Conservation (phyloP, 2,329 filamentous ascomycete genomes). For the Verticillium dahliae region DNA sequence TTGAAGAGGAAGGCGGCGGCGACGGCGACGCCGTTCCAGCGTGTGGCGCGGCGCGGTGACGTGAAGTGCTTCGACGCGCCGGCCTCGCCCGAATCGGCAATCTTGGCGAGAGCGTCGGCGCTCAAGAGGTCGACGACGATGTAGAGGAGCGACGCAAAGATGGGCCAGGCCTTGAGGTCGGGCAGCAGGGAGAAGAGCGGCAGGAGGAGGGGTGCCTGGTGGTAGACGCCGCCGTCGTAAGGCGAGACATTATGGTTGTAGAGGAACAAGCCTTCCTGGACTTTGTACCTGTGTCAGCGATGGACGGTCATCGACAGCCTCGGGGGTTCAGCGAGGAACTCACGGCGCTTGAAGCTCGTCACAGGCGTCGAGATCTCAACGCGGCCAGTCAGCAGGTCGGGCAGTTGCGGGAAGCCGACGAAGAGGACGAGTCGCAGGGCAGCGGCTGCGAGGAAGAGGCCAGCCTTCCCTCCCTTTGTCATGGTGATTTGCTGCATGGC, state of each 20-base stretch:
- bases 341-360: conserved; percentile 95
- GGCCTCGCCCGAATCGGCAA: conserved; percentile 77
- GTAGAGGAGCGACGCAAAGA: conserved; percentile 76
- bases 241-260: conserved; percentile 95
- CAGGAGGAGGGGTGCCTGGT: conserved; percentile 81
- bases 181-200: conserved; percentile 88
- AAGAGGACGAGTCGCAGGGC: conserved; percentile 75
- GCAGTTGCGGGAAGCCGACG: conserved; percentile 72
- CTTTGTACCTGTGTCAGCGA: conserved; percentile 35
- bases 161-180: conserved; percentile 55
- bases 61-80: conserved; percentile 66
- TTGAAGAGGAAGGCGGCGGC: conserved; percentile 88
- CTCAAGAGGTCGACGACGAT: conserved; percentile 74
- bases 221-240: conserved; percentile 84
- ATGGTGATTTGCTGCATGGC: conserved; percentile 19
- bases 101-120: conserved; percentile 69
- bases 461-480: conserved; percentile 33
- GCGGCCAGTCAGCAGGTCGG: conserved; percentile 78
- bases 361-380: conserved; percentile 97
- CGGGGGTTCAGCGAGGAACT: conserved; percentile 22
- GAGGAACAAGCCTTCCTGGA: conserved; percentile 93
- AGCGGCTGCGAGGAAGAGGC: conserved; percentile 69
- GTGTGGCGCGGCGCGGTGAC: conserved; percentile 69
- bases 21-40: conserved; percentile 68
- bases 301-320: neutral